Conservation (phyloP, 2,329 filamentous ascomycete species). For the Colletotrichum gigasporum region DNA sequence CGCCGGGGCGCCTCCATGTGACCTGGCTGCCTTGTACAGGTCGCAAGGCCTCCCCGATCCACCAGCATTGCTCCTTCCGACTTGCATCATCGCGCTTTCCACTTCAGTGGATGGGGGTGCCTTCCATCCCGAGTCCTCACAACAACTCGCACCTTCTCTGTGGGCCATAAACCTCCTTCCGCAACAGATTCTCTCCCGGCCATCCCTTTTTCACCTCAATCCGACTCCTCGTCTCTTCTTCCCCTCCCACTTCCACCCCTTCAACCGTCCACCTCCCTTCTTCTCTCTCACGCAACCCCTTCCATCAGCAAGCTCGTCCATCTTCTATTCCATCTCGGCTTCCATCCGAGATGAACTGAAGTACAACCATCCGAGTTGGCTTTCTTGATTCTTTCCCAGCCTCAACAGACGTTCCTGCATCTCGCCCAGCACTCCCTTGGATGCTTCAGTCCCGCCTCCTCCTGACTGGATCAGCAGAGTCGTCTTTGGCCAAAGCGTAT, state of each 20-base stretch:
- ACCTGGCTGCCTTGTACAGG: no score
- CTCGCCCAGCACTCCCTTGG: not conserved
- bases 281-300: not conserved
- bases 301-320: not conserved
- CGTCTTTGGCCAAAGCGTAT: conserved; percentile 25
- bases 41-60: no score
- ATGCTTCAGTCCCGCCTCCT: conserved; percentile 3
- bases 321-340: conserved; percentile 1
- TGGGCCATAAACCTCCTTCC: no score
- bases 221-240: not conserved
- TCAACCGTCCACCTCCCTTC: not conserved
- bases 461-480: conserved; percentile 19
- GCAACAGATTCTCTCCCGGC: not conserved
- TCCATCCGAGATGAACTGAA: not conserved
- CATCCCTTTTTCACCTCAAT: not conserved
- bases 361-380: not conserved
- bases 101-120: no score
- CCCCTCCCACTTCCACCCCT: not conserved
- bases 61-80: no score
- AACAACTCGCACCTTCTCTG: no score
- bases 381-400: conserved; percentile 1
- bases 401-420: conserved; percentile 13
- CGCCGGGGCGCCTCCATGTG: no score
- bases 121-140: no score
- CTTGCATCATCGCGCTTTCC: no score